These are phyloP conservation scores for Chenopodium quinoa DNA, from an alignment of 148 eudicot genomes.

Conservation along the genomic window DNA sequence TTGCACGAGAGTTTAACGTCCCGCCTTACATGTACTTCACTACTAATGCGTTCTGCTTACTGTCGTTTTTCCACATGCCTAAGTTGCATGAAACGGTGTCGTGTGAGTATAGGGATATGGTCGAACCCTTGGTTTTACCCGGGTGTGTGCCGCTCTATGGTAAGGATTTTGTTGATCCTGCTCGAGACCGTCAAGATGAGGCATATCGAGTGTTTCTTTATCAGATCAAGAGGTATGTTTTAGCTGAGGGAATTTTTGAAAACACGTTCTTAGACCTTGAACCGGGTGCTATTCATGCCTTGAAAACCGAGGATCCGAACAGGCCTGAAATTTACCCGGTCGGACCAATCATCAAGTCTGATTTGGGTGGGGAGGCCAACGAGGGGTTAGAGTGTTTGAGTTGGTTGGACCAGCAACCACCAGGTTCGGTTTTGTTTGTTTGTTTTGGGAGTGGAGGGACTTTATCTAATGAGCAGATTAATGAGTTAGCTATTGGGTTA, in stretches of 20 bases:
- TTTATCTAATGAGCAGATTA: conserved; percentile 36
- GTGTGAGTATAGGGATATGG: conserved; percentile 31
- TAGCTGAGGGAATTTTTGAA: conserved; percentile 50
- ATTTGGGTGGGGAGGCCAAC: background rate
- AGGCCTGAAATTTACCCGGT: conserved; percentile 40
- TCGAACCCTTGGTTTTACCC: conserved; percentile 21
- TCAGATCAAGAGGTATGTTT: conserved; percentile 21
- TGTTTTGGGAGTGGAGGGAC: conserved; percentile 57
- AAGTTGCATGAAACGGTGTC: conserved; percentile 25
- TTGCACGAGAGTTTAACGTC: conserved; percentile 30
- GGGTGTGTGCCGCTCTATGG: conserved; percentile 48
- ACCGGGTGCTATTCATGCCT: conserved; percentile 31
- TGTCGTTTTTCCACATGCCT: conserved; percentile 7
- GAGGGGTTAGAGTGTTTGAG: conserved; percentile 26
- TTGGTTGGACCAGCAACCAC: conserved; percentile 48
- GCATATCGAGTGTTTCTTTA: conserved; percentile 42
- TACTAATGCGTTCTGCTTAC: conserved; percentile 33
- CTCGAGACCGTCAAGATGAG: conserved; percentile 40
- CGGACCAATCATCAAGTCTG: conserved; percentile 38
- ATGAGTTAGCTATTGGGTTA: conserved; percentile 47
- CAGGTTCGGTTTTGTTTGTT: conserved; percentile 45
- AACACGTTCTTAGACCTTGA: conserved; percentile 55
- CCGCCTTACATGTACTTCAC: conserved; percentile 40
- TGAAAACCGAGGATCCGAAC: conserved; percentile 25
- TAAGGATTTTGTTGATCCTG: conserved; percentile 43